Evolutionary conservation across 768 basidiomycete genomes (phyloP).

Genomic region (Boletus insuetus): DNA sequence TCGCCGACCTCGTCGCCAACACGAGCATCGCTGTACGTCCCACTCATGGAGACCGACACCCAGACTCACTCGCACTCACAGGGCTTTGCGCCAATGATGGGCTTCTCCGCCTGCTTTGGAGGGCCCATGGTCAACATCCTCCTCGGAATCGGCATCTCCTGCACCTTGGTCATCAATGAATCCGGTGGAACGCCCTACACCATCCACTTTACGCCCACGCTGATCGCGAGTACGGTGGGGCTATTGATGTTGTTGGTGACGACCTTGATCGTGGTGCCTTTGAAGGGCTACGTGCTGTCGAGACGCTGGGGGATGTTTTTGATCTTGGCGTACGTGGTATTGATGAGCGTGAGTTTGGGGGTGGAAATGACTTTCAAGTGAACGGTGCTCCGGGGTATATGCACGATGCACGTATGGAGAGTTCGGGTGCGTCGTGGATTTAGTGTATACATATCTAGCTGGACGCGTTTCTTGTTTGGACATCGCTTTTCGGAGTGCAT

Average conservation of each 20-base stretch:
- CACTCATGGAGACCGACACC: not conserved
- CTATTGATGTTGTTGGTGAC: constrained; percentile 71
- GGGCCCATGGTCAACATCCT: constrained; percentile 92
- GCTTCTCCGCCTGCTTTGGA: constrained; percentile 92
- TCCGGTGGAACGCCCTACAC: constrained; percentile 53
- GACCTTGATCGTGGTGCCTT: constrained; percentile 81
- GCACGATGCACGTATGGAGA: no score
- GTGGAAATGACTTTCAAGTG: constrained; percentile 56
- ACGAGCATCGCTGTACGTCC: constrained; percentile 82
- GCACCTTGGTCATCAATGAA: constrained; percentile 76
- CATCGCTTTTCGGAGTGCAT: no score
- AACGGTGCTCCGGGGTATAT: not conserved
- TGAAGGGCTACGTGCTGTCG: constrained; percentile 79
- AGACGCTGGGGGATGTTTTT: constrained; percentile 80
- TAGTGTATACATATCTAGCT: no score
- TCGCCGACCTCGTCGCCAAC: constrained; percentile 96
- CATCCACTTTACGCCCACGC: constrained; percentile 78
- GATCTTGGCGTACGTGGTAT: constrained; percentile 68
- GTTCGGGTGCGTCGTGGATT: no score
- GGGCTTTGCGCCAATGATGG: constrained; percentile 91
- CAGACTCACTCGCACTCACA: constrained; percentile 20
- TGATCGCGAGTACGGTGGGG: constrained; percentile 80
- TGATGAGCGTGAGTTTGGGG: constrained; percentile 77
- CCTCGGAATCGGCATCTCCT: constrained; percentile 88
- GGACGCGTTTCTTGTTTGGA: no score